These are phyloP conservation scores for Cladophialophora carrionii DNA, from an alignment of 2,329 filamentous ascomycete species.

Conservation along the genomic window DNA sequence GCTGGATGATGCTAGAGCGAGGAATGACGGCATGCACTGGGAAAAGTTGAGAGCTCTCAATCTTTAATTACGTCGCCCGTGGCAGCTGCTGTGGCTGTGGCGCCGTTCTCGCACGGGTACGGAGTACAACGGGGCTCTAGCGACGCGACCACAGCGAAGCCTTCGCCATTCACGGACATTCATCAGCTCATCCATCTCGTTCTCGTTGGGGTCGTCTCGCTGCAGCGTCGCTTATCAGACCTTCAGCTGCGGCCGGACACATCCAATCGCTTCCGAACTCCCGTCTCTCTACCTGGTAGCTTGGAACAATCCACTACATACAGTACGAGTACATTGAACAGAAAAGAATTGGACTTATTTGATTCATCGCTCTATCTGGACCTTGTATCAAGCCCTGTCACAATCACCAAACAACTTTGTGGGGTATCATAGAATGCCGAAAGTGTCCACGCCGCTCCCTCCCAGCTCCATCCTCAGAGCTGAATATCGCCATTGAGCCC, in stretches of 20 bases:
- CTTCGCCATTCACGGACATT: neutral
- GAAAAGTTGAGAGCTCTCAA: conserved; percentile 3
- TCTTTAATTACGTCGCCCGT: neutral
- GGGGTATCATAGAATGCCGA: conserved; percentile 27
- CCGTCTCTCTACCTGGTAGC: neutral
- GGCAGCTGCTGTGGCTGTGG: too few species aligned
- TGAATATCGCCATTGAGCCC: neutral
- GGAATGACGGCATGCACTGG: conserved; percentile 6
- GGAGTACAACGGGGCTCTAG: neutral
- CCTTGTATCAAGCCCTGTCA: neutral
- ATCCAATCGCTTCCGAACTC: conserved; percentile 6
- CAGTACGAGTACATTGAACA: neutral
- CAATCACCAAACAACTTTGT: conserved; percentile 22
- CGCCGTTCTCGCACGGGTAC: neutral
- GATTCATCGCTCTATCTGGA: conserved; percentile 2
- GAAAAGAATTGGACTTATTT: neutral
- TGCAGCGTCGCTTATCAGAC: conserved; percentile 16
- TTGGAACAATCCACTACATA: neutral
- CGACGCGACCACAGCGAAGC: neutral
- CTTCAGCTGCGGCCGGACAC: neutral
- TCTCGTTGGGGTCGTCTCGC: neutral
- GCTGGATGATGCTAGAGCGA: neutral
- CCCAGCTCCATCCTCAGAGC: neutral
- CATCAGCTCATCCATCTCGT: conserved; percentile 6
- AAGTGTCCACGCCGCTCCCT: neutral